Conservation (phyloP, 306 rosid species). For the Sechiopsis laciniata region DNA sequence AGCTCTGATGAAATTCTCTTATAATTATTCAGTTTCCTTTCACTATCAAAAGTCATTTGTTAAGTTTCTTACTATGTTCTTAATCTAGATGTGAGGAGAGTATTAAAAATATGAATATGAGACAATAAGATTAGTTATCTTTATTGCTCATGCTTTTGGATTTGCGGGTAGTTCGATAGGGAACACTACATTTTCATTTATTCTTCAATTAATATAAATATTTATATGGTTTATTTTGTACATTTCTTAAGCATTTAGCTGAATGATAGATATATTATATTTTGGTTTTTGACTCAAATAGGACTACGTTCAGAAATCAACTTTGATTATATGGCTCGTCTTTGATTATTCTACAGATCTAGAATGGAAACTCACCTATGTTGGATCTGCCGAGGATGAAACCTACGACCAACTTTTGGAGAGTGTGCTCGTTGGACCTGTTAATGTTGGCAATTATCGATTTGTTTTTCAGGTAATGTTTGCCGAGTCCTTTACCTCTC, state of each 20-base stretch:
- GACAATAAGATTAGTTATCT: not conserved
- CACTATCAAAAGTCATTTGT: not conserved
- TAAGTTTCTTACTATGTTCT: not conserved
- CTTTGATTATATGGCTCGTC: not conserved
- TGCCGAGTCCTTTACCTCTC: not conserved
- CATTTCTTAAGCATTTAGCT: not conserved
- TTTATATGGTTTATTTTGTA: not conserved
- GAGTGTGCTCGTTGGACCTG: slow-evolving; percentile 92
- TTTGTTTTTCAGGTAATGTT: slow-evolving; percentile 68
- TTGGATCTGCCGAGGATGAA: slow-evolving; percentile 93
- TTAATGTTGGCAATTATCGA: slow-evolving; percentile 84
- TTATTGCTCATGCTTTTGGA: not conserved
- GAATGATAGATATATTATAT: not conserved
- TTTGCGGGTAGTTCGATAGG: not conserved
- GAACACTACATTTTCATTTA: not conserved
- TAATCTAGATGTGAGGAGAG: not conserved
- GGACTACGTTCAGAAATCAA: not conserved
- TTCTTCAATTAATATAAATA: not conserved
- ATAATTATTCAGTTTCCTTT: too few species aligned
- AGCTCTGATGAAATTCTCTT: too few species aligned
- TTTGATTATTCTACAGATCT: slow-evolving; percentile 39
- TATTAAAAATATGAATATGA: not conserved
- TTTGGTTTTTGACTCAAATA: not conserved
- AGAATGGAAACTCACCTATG: slow-evolving; percentile 94
- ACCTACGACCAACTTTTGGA: slow-evolving; percentile 81